These are phyloP conservation scores for Simmondsia chinensis DNA, from an alignment of 148 eudicot genomes.

Conservation along the genomic window DNA sequence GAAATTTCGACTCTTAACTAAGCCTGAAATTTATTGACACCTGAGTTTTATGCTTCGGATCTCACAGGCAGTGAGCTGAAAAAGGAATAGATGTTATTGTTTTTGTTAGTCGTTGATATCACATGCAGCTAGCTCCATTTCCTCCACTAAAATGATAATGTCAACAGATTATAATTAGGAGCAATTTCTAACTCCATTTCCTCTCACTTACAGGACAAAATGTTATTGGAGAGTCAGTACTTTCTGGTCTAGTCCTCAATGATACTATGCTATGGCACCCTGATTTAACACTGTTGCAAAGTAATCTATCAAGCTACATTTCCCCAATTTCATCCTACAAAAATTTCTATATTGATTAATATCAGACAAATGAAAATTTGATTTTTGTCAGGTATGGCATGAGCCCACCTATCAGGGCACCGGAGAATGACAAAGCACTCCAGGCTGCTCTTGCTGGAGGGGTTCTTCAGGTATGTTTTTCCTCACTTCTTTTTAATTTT, in stretches of 20 bases:
- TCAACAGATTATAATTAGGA: too few species aligned
- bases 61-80: too few species aligned
- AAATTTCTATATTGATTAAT: too few species aligned
- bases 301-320: too few species aligned
- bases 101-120: too few species aligned
- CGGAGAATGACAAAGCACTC: conserved; percentile 82
- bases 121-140: too few species aligned
- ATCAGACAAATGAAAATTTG: neutral
- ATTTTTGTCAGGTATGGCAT: conserved; percentile 63
- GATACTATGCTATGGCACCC: conserved; percentile 94
- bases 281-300: conserved; percentile 77
- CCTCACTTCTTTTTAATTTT: conserved; percentile 2
- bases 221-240: conserved; percentile 88
- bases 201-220: conserved; percentile 62
- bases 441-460: conserved; percentile 86
- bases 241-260: conserved; percentile 72
- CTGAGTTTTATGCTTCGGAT: too few species aligned
- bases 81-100: too few species aligned
- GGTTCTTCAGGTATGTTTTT: conserved; percentile 66
- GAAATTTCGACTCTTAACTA: too few species aligned
- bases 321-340: too few species aligned
- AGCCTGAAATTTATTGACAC: too few species aligned
- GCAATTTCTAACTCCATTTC: neutral
- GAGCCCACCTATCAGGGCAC: conserved; percentile 94
- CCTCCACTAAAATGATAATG: too few species aligned